A percentile compares a stretch with the other conserved stretches of the same genome.
These are phyloP conservation scores for Triticum urartu DNA, from an alignment of 176 grass and related monocot species.

Conservation along the genomic window DNA sequence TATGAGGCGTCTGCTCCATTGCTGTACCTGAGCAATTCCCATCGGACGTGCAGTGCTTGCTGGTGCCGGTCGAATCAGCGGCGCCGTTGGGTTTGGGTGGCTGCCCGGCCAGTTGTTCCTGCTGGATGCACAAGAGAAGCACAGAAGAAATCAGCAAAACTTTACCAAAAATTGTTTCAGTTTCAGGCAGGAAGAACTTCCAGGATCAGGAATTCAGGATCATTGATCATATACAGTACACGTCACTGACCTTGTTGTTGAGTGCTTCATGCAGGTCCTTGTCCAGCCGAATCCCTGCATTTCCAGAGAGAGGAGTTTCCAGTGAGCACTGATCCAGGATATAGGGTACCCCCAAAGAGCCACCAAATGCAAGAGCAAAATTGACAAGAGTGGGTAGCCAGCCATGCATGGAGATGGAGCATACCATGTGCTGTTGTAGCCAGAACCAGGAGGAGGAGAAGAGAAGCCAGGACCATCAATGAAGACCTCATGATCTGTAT, in stretches of 20 bases:
- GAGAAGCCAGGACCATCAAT: slow-evolving; percentile 31
- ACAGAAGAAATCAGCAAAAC: not conserved
- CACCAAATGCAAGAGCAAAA: not conserved
- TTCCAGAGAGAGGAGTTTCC: not conserved
- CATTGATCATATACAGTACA: not conserved
- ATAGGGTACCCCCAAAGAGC: not conserved
- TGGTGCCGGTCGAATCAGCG: not conserved
- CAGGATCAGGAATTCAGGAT: not conserved
- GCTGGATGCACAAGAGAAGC: not conserved
- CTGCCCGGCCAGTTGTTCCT: slow-evolving; percentile 5
- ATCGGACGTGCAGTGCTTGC: slow-evolving; percentile 22
- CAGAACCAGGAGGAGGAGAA: slow-evolving; percentile 51
- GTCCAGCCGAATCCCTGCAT: slow-evolving; percentile 67
- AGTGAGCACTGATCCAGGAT: not conserved
- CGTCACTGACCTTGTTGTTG: slow-evolving; percentile 35
- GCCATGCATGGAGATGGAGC: slow-evolving; percentile 10
- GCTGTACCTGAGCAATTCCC: slow-evolving; percentile 60
- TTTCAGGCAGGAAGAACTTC: not conserved
- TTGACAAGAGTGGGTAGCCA: not conserved
- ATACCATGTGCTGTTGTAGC: slow-evolving; percentile 62
- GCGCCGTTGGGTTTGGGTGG: not conserved
- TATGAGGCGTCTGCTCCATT: slow-evolving; percentile 28
- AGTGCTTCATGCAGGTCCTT: slow-evolving; percentile 27
- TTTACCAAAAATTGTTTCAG: not conserved
- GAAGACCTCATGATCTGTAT: slow-evolving; percentile 58